Conservation (phyloP, 2,329 filamentous ascomycete genomes). For the Rugonectria rugulosa region DNA sequence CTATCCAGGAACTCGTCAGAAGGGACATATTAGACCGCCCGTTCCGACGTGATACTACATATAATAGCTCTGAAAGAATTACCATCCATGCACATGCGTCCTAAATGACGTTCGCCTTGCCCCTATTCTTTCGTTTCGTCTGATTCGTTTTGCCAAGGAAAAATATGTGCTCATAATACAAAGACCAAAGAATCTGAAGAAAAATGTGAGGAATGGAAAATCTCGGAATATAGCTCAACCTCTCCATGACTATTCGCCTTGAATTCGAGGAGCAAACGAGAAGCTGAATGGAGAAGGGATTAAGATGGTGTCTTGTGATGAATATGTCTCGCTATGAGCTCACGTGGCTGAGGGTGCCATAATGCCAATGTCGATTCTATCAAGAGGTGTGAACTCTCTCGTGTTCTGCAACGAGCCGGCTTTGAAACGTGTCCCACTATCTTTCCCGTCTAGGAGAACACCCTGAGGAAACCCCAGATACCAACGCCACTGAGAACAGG, state of each 20-base stretch:
- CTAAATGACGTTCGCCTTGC: conserved; percentile 1
- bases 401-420: neutral
- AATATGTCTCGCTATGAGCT: too few species aligned
- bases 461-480: conserved; percentile 88
- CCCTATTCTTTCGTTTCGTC: conserved; percentile 15
- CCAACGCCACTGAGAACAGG: conserved; percentile 88
- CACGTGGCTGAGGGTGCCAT: too few species aligned
- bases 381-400: neutral
- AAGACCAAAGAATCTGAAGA: conserved; percentile 19
- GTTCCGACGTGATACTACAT: conserved; percentile 38
- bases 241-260: conserved; percentile 12
- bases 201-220: neutral
- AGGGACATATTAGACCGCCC: conserved; percentile 16
- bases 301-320: too few species aligned
- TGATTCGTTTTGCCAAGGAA: conserved; percentile 14
- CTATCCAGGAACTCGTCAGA: conserved; percentile 13
- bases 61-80: conserved; percentile 28
- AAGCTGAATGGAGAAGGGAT: conserved; percentile 12
- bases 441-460: conserved; percentile 69
- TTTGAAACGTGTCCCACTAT: conserved; percentile 7
- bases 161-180: conserved; percentile 32
- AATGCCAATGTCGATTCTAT: neutral
- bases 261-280: conserved; percentile 19
- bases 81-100: conserved; percentile 5
- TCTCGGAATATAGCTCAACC: conserved; percentile 1